A percentile compares a stretch with the other conserved stretches of the same genome.
Conservation (phyloP, 192 early-diverging fungal genomes). For the Backusella westeae region DNA sequence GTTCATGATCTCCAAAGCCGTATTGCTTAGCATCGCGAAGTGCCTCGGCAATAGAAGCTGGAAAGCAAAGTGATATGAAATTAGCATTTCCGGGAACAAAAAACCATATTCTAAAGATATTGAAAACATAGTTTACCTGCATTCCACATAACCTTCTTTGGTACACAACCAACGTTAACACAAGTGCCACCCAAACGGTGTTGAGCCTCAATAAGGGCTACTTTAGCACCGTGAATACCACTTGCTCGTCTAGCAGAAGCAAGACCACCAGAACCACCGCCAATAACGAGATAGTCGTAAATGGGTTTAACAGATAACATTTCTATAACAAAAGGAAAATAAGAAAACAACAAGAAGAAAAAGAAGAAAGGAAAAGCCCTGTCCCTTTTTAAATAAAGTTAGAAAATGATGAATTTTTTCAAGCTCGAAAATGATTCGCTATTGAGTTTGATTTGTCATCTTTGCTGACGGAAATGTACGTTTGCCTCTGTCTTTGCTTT, state of each 20-base stretch:
- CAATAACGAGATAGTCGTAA: slow-evolving; percentile 95
- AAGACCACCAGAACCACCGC: slow-evolving; percentile 90
- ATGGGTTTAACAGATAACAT: slow-evolving; percentile 24
- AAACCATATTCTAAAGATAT: neutral
- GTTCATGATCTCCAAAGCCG: slow-evolving; percentile 70
- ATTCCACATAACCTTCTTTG: slow-evolving; percentile 96
- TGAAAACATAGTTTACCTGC: slow-evolving; percentile 51
- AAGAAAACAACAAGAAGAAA: neutral
- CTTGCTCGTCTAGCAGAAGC: slow-evolving; percentile 89
- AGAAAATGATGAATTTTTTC: neutral
- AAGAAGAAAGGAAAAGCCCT: neutral
- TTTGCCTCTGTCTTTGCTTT: neutral
- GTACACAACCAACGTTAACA: slow-evolving; percentile 94
- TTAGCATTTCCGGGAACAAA: neutral
- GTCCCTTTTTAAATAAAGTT: slow-evolving; percentile 3
- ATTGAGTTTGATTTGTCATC: slow-evolving; percentile 7
- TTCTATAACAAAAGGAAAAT: neutral
- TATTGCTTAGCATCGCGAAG: slow-evolving; percentile 89
- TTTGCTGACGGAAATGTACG: neutral
- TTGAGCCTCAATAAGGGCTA: slow-evolving; percentile 82
- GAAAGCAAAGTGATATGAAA: neutral
- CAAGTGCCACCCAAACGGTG: slow-evolving; percentile 85
- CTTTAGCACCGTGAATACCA: slow-evolving; percentile 86
- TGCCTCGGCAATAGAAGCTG: slow-evolving; percentile 81
- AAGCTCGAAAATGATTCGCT: neutral